Percentiles rank a stretch among this genome's conserved stretches.
phyloP scores from a whole-genome alignment of 345 rosid genomes.

The Eucalyptus regnans region DNA sequence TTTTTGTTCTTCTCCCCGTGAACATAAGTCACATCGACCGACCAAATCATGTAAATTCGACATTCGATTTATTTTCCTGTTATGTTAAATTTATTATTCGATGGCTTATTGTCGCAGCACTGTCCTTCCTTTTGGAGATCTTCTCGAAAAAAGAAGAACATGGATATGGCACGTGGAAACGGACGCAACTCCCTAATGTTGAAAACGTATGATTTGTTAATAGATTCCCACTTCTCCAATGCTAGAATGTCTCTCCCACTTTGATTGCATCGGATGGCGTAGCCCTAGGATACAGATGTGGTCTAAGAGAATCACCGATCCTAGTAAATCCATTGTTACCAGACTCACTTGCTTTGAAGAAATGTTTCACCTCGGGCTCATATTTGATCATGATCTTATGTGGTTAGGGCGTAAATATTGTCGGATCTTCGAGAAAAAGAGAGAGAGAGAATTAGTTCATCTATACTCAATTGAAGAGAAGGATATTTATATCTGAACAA shows the following conservation, averaged over 20 bases:
- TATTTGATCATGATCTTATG: background rate
- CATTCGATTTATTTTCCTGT: background rate
- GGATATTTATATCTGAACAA: background rate
- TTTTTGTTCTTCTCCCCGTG: no score
- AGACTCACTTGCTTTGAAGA: background rate
- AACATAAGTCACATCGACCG: no score
- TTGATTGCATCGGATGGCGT: no score
- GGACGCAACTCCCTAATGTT: no score
- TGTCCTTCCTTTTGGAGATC: background rate
- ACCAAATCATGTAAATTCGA: background rate
- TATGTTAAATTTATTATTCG: background rate
- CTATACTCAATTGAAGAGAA: background rate
- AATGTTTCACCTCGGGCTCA: background rate
- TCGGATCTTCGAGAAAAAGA: background rate
- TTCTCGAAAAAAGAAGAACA: no score
- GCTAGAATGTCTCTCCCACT: no score
- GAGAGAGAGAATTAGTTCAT: background rate
- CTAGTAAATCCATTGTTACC: no score
- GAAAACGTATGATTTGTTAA: no score
- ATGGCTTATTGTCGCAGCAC: background rate
- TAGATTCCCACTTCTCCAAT: no score
- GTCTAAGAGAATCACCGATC: no score
- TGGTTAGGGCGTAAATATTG: background rate
- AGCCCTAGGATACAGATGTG: constrained; percentile 4
- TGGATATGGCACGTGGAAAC: no score